These are phyloP conservation scores for Anisodus acutangulus DNA, from an alignment of 257 asterid genomes.

Conservation along the genomic window DNA sequence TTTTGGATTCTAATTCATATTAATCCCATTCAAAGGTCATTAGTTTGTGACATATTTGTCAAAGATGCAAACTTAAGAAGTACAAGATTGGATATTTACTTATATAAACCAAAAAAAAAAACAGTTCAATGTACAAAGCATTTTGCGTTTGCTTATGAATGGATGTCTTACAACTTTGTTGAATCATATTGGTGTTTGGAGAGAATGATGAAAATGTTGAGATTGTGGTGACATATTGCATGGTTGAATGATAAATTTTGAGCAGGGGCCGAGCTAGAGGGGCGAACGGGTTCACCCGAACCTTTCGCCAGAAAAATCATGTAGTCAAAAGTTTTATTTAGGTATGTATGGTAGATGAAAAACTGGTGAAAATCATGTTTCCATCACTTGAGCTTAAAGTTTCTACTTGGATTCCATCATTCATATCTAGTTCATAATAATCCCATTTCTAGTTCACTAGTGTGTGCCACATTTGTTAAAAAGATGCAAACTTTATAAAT, in stretches of 20 bases:
- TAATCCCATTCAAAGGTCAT: too few species aligned
- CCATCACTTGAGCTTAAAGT: neutral
- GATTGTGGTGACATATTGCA: conserved; percentile 60
- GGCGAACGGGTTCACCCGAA: too few species aligned
- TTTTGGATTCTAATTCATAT: too few species aligned
- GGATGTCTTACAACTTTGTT: neutral
- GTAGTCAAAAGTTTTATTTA: too few species aligned
- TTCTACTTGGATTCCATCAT: neutral
- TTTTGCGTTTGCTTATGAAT: too few species aligned
- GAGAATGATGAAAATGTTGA: conserved; percentile 80
- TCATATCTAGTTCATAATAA: neutral
- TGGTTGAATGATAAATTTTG: conserved; percentile 66
- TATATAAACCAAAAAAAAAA: too few species aligned
- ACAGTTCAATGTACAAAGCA: too few species aligned
- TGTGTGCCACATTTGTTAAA: neutral
- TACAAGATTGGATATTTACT: too few species aligned
- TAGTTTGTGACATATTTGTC: neutral
- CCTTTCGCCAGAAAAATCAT: too few species aligned
- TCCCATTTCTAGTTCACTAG: neutral
- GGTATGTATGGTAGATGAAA: too few species aligned
- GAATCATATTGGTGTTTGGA: conserved; percentile 58
- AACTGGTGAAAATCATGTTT: neutral
- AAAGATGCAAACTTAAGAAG: neutral
- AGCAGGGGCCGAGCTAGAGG: neutral
- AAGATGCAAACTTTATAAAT: neutral